Base-by-base conservation (phyloP, 2,329 filamentous ascomycete species). In the Aspergillus fructus region DNA sequence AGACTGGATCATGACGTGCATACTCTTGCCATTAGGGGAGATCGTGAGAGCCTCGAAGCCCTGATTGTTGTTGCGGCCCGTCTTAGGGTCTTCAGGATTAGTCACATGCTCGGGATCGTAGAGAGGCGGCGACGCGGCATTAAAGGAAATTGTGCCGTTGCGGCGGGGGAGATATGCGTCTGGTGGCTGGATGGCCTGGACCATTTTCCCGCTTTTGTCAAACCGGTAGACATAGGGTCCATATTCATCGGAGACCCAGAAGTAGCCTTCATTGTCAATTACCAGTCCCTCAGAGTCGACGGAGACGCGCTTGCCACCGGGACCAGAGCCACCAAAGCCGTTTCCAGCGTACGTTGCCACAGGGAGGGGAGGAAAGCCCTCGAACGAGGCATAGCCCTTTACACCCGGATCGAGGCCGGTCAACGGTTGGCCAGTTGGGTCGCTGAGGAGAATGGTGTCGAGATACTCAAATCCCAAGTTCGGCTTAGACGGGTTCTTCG, bases 241-340 rank as follows among this genome's bases (percentile, higher is more conserved):
- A 67, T 89, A 88, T 73, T 90, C 88, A 66, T 91, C 88, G 7
- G 79, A 82, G 40, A 90, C 77, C 86, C 86, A 91, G 73, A 89
- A 90, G 0, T 79, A 78, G 12, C 83, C 85, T 54, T 88, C 82
- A 0, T 74, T 62, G 49, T 81, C 81, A 6, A 91, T 77, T 1
- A 85, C 83, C 0, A 91, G 74, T 1, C 88, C 88, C 74, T 91
- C 89, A 0, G 83, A 74, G 66, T 91, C 89, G 2, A 91, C 67
- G 0, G 83, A 71, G 34, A 90, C 79, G 12, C 84, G 78, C 56
- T 78, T 79, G 1, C 85, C 86, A 6, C 87, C 87, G 0, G 80
- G 68, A 0, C 87, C 86, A 2, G 75, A 64, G 6, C 81, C 81
- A 2, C 88, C 88, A 67, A 88, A 91, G 3, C 88, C 88, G 66